phyloP scores from a whole-genome alignment of 208 protist species.

The Trypanosoma platydactyli region DNA sequence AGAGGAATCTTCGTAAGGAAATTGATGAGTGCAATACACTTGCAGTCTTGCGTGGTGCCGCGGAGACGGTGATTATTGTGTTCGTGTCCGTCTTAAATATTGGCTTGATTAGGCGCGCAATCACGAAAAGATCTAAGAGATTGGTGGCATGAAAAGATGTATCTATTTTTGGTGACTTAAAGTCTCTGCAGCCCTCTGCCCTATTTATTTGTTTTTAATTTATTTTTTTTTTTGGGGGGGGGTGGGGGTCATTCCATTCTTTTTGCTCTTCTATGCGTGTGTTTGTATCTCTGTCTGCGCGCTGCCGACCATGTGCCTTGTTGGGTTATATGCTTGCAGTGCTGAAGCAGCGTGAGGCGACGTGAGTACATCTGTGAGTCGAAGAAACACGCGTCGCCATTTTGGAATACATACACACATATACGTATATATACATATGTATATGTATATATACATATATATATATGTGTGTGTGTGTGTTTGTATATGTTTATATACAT shows the following conservation, averaged over 20 bases:
- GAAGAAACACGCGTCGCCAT: no score
- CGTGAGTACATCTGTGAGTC: no score
- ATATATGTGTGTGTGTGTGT: no score
- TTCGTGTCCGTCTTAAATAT: slow-evolving; percentile 63
- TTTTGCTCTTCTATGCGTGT: background rate
- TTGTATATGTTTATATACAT: no score
- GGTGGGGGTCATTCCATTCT: slow-evolving; percentile 9
- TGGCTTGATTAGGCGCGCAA: slow-evolving; percentile 43
- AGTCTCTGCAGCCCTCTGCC: background rate
- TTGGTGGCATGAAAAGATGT: slow-evolving; percentile 13
- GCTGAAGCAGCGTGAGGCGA: no score
- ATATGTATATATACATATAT: no score
- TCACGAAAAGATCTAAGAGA: slow-evolving; percentile 26
- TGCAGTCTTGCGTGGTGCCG: slow-evolving; percentile 44
- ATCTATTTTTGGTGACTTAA: slow-evolving; percentile 10
- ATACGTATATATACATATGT: no score
- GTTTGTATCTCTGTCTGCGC: no score
- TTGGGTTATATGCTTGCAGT: no score
- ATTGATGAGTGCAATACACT: slow-evolving; percentile 65
- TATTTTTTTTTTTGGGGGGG: slow-evolving; percentile 5
- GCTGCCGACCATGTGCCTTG: no score
- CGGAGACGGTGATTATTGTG: slow-evolving; percentile 62
- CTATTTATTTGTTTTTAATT: slow-evolving; percentile 23
- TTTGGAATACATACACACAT: no score
- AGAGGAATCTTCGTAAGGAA: slow-evolving; percentile 54